Percentiles rank a stretch among this genome's conserved stretches.
Conservation (phyloP, 139 green algal species). For the Chlamydomonas asymmetrica region DNA sequence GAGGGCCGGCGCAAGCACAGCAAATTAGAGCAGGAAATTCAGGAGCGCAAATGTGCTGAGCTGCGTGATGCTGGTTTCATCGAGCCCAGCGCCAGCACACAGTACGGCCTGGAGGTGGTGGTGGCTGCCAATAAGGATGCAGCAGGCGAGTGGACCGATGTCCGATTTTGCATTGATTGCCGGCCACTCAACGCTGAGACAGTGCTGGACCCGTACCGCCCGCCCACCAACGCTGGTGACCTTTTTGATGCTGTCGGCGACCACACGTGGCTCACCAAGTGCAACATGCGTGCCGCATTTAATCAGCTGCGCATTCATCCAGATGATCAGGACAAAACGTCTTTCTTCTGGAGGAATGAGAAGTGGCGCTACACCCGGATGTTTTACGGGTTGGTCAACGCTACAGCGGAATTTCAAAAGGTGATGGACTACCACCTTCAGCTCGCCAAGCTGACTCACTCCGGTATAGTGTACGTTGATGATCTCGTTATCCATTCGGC, state of each 20-base stretch:
- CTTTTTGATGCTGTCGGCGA: background rate
- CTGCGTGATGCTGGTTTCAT: too few species aligned
- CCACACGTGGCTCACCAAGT: background rate
- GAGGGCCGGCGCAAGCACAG: too few species aligned
- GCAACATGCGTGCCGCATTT: background rate
- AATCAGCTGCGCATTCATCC: background rate
- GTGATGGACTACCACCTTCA: conserved; percentile 9
- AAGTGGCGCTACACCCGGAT: conserved; percentile 6
- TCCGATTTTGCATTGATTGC: background rate
- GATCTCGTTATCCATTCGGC: conserved; percentile 18
- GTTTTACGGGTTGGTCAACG: conserved; percentile 26
- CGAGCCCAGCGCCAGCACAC: background rate
- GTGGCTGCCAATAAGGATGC: background rate
- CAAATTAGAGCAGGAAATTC: too few species aligned
- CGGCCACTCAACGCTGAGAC: background rate
- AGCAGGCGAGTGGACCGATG: background rate
- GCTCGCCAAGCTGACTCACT: conserved; percentile 5
- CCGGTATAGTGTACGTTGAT: conserved; percentile 25
- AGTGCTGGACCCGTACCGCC: background rate
- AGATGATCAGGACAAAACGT: background rate
- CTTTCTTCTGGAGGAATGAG: conserved; percentile 14
- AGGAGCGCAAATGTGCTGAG: too few species aligned
- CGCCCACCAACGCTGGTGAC: background rate
- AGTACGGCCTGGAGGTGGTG: background rate
- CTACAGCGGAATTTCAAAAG: conserved; percentile 14